phyloP scores from a whole-genome alignment of 306 rosid genomes.

The Prunus fruticosa region DNA sequence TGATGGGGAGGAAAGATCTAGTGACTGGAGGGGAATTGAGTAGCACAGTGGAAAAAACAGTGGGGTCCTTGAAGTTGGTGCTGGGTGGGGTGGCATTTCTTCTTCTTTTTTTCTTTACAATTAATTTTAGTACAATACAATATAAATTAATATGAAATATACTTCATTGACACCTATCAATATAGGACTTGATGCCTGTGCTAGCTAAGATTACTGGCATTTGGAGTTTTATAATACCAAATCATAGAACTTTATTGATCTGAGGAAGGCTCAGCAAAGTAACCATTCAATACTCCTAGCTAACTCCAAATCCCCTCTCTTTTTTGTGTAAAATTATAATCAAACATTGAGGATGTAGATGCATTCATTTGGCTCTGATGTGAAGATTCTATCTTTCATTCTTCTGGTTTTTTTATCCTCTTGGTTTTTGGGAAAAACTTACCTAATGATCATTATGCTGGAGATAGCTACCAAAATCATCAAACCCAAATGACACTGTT shows the following conservation, averaged over 20 bases:
- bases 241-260: slow-evolving; percentile 5
- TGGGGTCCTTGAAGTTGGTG: slow-evolving; percentile 19
- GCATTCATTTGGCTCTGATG: not conserved
- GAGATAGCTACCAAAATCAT: not conserved
- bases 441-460: not conserved
- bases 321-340: not conserved
- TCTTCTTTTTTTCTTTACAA: not conserved
- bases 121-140: not conserved
- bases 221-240: not conserved
- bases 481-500: not conserved
- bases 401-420: not conserved
- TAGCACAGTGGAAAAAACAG: slow-evolving; percentile 19
- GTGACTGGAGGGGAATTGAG: slow-evolving; percentile 3
- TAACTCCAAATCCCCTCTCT: not conserved
- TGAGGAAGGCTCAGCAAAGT: not conserved
- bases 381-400: not conserved
- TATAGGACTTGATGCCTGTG: slow-evolving; percentile 38
- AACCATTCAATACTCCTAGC: not conserved
- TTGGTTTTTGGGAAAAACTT: not conserved
- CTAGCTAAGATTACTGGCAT: slow-evolving; percentile 6
- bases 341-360: not conserved
- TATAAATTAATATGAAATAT: not conserved
- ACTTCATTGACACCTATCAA: slow-evolving; percentile 8
- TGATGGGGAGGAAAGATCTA: slow-evolving; percentile 8
- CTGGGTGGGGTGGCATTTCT: slow-evolving; percentile 15